These are phyloP conservation scores for Trichoderma asperellum DNA, from an alignment of 2,329 filamentous ascomycete genomes.

Conservation along the genomic window DNA sequence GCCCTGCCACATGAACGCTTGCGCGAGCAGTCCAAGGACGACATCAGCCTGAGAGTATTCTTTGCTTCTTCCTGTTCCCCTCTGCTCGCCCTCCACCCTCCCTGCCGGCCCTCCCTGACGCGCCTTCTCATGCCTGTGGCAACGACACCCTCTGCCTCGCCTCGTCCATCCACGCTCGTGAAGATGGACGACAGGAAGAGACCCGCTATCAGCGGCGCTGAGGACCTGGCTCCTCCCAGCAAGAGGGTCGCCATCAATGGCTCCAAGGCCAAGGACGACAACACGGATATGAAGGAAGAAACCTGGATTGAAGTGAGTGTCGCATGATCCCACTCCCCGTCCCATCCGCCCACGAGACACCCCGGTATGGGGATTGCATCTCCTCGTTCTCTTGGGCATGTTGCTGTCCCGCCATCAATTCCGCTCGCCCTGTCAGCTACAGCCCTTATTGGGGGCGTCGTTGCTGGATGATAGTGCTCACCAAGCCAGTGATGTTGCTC, in stretches of 20 bases:
- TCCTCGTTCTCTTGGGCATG: background rate
- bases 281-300: slow-evolving; percentile 61
- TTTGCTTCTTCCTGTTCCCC: slow-evolving; percentile 34
- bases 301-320: slow-evolving; percentile 69
- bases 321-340: slow-evolving; percentile 40
- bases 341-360: slow-evolving; percentile 20
- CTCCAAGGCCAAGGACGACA: slow-evolving; percentile 59
- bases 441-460: slow-evolving; percentile 36
- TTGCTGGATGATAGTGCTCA: slow-evolving; percentile 43
- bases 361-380: slow-evolving; percentile 7
- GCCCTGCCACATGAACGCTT: slow-evolving; percentile 44
- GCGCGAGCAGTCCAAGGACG: slow-evolving; percentile 41
- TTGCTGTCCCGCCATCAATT: slow-evolving; percentile 8
- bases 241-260: slow-evolving; percentile 94
- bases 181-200: slow-evolving; percentile 99
- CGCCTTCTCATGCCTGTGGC: slow-evolving; percentile 82
- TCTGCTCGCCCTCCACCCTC: slow-evolving; percentile 38
- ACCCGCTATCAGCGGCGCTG: slow-evolving; percentile 77
- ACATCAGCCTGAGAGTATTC: slow-evolving; percentile 43
- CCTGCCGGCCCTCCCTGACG: slow-evolving; percentile 44
- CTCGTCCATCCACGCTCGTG: slow-evolving; percentile 79
- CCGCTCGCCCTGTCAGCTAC: slow-evolving; percentile 31
- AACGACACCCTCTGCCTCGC: slow-evolving; percentile 69
- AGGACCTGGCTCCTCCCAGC: slow-evolving; percentile 83
- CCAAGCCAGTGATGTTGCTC: slow-evolving; percentile 45